Conservation (phyloP, 352 stramenopile species). For the Phytophthora hybrid region DNA sequence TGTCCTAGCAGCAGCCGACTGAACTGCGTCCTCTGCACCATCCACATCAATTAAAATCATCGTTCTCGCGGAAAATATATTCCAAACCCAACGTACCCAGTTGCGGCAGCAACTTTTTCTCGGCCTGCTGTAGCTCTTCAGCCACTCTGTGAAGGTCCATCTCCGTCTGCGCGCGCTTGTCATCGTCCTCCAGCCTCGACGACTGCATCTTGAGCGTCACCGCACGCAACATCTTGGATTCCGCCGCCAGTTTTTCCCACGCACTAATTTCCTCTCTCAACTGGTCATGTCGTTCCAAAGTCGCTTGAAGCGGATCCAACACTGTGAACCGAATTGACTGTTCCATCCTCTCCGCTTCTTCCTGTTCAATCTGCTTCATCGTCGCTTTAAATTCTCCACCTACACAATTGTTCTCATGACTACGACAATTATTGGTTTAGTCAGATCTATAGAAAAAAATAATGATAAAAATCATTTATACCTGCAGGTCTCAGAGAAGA, state of each 20-base stretch:
- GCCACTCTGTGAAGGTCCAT: slow-evolving; percentile 50
- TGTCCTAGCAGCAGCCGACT: slow-evolving; percentile 42
- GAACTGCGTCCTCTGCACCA: slow-evolving; percentile 50
- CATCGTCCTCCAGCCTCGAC: slow-evolving; percentile 51
- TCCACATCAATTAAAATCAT: neutral
- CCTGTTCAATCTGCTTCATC: slow-evolving; percentile 62
- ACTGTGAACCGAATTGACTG: slow-evolving; percentile 85
- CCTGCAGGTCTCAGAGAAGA: slow-evolving; percentile 67
- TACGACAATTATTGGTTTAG: slow-evolving; percentile 2
- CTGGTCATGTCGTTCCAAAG: slow-evolving; percentile 60
- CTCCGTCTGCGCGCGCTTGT: slow-evolving; percentile 48
- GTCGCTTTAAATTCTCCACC: slow-evolving; percentile 55
- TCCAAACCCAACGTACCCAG: slow-evolving; percentile 43
- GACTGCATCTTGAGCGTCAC: slow-evolving; percentile 45
- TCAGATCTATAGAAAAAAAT: slow-evolving; percentile 7
- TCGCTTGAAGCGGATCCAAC: slow-evolving; percentile 64
- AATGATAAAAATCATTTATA: slow-evolving; percentile 21
- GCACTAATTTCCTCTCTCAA: slow-evolving; percentile 51
- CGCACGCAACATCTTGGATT: slow-evolving; percentile 35
- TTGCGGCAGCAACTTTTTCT: slow-evolving; percentile 49
- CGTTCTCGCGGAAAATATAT: neutral
- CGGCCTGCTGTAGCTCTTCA: slow-evolving; percentile 47
- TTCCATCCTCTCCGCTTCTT: slow-evolving; percentile 72
- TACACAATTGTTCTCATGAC: slow-evolving; percentile 22
- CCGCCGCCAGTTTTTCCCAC: slow-evolving; percentile 31